Evolutionary conservation across 371 early-diverging fungal genomes (phyloP), one percentile per base, ranked within the genome.

Genomic region (Mortierella polycephala): DNA sequence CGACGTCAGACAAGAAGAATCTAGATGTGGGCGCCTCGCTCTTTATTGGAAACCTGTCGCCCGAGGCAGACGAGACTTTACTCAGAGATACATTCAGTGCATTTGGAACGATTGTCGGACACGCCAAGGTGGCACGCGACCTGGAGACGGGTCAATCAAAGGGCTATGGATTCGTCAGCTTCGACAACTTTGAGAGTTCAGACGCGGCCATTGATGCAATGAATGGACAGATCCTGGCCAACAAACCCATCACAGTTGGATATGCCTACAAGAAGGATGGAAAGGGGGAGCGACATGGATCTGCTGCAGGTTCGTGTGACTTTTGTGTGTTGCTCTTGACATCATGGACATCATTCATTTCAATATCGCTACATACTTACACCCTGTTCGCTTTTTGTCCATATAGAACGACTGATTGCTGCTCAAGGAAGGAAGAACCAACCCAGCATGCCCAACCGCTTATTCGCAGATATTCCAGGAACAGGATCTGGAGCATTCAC

Each of bases 191-290:
- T 82, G 98, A 99, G 68, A 90, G 96, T 14, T 89, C 98, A 0
- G 99, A 99, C 87, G 91, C 93, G 6, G 99, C 99, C 0, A 93
- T 99, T 61, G 95, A 96, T 75, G 94, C 97, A 6, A 97, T 99
- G 99, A 94, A 99, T 74, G 96, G 96, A 10, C 98, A 99, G 83
- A 98, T 91, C 83, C 82, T 99, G 82, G 93, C 91, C 84, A 96
- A 96, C 81, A 96, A 96, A 72, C 92, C 94, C 42, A 92, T 99
- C 69, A 88, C 89, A 20, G 98, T 98, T 12, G 86, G 89, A 13
- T 99, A 96, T 83, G 98, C 99, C 1, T 94, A 96, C 79, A 99
- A 98, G 84, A 98, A 99, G 85, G 99, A 99, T 71, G 97, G 97
- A 40, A 95, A 96, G 83, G 99, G 99, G 14, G 99, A 98, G 80